Base-by-base conservation (phyloP, 768 basidiomycete species). In the Podaxis sp. region DNA sequence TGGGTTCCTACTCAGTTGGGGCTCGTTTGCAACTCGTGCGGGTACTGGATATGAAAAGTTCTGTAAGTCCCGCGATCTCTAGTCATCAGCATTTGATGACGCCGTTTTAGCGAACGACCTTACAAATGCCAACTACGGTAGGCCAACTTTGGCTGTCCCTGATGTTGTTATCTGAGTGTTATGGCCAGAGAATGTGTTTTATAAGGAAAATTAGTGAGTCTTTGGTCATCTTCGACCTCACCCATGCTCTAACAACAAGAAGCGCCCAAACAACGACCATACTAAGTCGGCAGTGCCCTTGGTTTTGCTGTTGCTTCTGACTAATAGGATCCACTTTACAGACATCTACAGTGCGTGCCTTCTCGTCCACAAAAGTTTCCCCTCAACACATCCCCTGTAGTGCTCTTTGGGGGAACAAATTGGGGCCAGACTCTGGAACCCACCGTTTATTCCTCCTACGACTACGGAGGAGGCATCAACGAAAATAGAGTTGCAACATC, bases 331-430 rank as follows among this genome's bases (percentile, higher is more conserved):
- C 60, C 54, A 59, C 1, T 64, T 65, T 26, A 49, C 67, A 78
- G 83, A 76, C 65, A 70, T 86, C 15, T 85, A 86, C 66, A 84
- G 82, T 81, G 55, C 28, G 77, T 61, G n/a, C 48, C 52, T 49
- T 11, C 51, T n/a, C 22, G 8, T 46, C 55, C n/a, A 5, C 28
- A 0, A 9, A 4, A 9, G 24, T 24, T 8, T 33, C 12, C 38
- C 30, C 30, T 6, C 53, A 30, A 22, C 19, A 15, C 59, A 42
- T 51, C 66, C 44, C 48, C 7, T 33, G 0, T 48, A 81, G 81
- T 88, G 87, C 69, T 82, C 8, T 84, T 81, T 68, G 86, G 86
- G 2, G 87, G 86, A 30, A 88, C 87, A 1, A 87, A 87, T 55
- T 87, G 84, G 84, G 86, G 86, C 0, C 78, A 82, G 52, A 84